These are phyloP conservation scores for Pholiota conissans DNA, from an alignment of 768 basidiomycete species.

Conservation along the genomic window DNA sequence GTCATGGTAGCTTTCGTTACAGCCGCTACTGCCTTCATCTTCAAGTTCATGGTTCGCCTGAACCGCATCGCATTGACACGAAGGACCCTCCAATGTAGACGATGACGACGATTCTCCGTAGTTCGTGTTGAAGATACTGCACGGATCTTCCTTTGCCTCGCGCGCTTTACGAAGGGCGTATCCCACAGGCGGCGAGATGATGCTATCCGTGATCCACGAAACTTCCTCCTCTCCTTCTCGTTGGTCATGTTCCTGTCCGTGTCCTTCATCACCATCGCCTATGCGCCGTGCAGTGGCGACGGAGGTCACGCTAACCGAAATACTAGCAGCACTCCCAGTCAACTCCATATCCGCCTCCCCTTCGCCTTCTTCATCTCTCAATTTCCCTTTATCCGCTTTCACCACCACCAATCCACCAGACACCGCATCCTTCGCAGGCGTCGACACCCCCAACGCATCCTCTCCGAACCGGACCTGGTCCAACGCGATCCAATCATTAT, in stretches of 20 bases:
- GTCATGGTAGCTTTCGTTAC: background rate
- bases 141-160: background rate
- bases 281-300: no score
- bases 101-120: background rate
- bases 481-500: background rate
- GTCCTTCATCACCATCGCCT: background rate
- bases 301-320: no score
- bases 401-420: background rate
- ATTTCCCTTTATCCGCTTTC: background rate
- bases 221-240: conserved; percentile 17
- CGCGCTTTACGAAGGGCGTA: conserved; percentile 18
- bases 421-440: background rate
- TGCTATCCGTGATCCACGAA: conserved; percentile 41
- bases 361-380: conserved; percentile 8
- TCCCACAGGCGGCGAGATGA: conserved; percentile 42
- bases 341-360: conserved; percentile 24
- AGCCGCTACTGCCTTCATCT: no score
- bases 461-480: conserved; percentile 12
- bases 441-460: conserved; percentile 14
- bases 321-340: conserved; percentile 6
- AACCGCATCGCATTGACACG: background rate
- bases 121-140: background rate
- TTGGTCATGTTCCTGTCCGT: background rate
- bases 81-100: background rate
- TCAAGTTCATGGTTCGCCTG: no score